Conservation (phyloP, 495 filamentous ascomycete genomes). For the Sabuloglossum arenarium region DNA sequence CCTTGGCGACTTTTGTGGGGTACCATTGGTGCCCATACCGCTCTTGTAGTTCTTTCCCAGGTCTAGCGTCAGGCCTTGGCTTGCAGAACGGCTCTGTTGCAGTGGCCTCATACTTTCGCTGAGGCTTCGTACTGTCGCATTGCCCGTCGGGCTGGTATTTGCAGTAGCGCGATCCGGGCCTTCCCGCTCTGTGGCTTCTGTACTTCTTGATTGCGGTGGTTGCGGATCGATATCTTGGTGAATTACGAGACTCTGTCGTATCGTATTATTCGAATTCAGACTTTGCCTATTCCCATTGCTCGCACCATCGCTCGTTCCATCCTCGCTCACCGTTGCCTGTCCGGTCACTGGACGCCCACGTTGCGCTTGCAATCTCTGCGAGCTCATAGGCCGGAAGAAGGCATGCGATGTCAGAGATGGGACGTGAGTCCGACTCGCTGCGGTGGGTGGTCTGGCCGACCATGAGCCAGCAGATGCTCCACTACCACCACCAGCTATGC, state of each 20-base stretch:
- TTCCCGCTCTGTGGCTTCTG: slow-evolving; percentile 49
- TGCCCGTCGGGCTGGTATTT: slow-evolving; percentile 51
- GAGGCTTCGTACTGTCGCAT: slow-evolving; percentile 42
- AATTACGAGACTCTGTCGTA: slow-evolving; percentile 19
- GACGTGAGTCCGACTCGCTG: slow-evolving; percentile 66
- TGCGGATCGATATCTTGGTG: slow-evolving; percentile 32
- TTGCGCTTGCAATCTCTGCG: slow-evolving; percentile 83
- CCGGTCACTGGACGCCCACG: slow-evolving; percentile 28
- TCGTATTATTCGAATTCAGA: slow-evolving; percentile 25
- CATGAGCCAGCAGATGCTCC: neutral
- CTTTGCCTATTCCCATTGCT: slow-evolving; percentile 26
- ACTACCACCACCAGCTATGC: slow-evolving; percentile 7
- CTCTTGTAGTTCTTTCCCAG: slow-evolving; percentile 32
- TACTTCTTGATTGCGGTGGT: slow-evolving; percentile 50
- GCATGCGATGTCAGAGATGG: slow-evolving; percentile 72
- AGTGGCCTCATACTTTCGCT: slow-evolving; percentile 57
- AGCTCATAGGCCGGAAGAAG: slow-evolving; percentile 95
- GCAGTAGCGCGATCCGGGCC: slow-evolving; percentile 44
- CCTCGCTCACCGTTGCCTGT: slow-evolving; percentile 21
- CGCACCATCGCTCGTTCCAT: slow-evolving; percentile 22
- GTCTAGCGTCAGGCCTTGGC: slow-evolving; percentile 33
- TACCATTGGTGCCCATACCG: slow-evolving; percentile 25
- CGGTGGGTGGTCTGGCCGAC: slow-evolving; percentile 34
- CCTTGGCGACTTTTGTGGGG: slow-evolving; percentile 42
- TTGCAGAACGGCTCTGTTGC: slow-evolving; percentile 23